Base-by-base conservation (phyloP, 768 basidiomycete species). In the Naganishia vaughanmartiniae region DNA sequence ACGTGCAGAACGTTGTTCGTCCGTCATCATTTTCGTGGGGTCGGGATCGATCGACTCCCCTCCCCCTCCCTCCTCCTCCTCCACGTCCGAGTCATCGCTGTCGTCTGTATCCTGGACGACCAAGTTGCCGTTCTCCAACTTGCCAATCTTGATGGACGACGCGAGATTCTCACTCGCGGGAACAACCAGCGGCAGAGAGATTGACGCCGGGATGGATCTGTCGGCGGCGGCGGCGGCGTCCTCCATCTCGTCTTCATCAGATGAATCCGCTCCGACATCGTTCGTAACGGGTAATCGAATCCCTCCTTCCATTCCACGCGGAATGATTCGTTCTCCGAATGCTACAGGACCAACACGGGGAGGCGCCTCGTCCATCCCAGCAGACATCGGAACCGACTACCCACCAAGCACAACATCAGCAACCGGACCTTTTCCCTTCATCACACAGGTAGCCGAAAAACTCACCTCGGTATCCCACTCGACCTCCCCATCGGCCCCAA, bases 71-170 rank as follows among this genome's bases (percentile, higher is more conserved):
- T 46, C 24, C 33, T 33, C 21, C 12, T 28, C 51, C 31, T 63
- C 70, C 12, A n/a, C 63, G 28, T 33, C 26, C 7, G 63, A 57
- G 6, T 45, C 71, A n/a, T 65, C 71, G 9, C 31, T 63, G 26
- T 72, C 67, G 17, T 72, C 71, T 17, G 51, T 60, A n/a, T 55
- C 71, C 34, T 58, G 67, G 0, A 72, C 46, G 24, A 72, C 54
- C 36, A 72, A 36, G 21, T 72, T 68, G 5, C 71, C 71, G 28
- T 72, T 69, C 34, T 72, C 71, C 9, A 72, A 51, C 45, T 72
- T 72, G 26, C 71, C 71, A 39, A 69, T 65, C 45, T 63, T 54
- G 33, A 72, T 69, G 17, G 67, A 24, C 5, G 71, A 65, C 15
- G 48, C 34, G 10, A 72, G 67, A 28, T 60, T 33, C 12, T 48